Base-by-base conservation (phyloP, 2,329 filamentous ascomycete species). In the Epichloe bromicola region DNA sequence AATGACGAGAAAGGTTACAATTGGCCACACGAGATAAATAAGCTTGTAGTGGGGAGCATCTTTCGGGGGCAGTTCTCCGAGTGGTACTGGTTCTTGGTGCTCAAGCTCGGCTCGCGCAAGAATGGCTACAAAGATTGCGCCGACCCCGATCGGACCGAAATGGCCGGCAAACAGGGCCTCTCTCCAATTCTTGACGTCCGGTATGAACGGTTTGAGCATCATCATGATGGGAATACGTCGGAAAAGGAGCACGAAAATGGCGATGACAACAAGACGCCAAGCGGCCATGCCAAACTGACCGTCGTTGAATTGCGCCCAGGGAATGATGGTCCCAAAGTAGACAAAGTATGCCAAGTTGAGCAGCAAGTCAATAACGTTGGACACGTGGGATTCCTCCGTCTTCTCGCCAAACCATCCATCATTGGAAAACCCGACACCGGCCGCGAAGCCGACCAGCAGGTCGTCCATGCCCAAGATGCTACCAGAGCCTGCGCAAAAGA, bases 331-430 rank as follows among this genome's bases (percentile, higher is more conserved):
- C 49, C 93, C 93, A 57, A 98, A 86, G 66, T 93, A 98, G 59
- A 98, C 93, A 67, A 98, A 98, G 68, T 97, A 98, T 3, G 91
- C 80, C 81, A 98, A 79, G 68, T 98, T 98, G 72, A 98, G 83
- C 54, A 98, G 74, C 65, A 98, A 70, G 74, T 98, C 93, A 63
- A 98, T 98, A 65, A 98, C 93, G 80, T 98, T 97, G 66, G 91
- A 97, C 10, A 98, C 93, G 65, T 97, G 93, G 0, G 93, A 91
- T 67, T 98, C 93, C 65, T 98, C 93, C 0, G 93, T 98, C 74
- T 96, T 96, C 63, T 96, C 87, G 15, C 87, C 86, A 61, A 98
- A 98, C 93, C 93, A 98, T 57, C 93, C 93, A 63, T 98, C 93
- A 67, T 98, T 98, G 59, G 90, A 96, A 73, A 98, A 98, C 50